phyloP scores from a whole-genome alignment of 1,139 yeast species.

The Komagataea norvegica region DNA sequence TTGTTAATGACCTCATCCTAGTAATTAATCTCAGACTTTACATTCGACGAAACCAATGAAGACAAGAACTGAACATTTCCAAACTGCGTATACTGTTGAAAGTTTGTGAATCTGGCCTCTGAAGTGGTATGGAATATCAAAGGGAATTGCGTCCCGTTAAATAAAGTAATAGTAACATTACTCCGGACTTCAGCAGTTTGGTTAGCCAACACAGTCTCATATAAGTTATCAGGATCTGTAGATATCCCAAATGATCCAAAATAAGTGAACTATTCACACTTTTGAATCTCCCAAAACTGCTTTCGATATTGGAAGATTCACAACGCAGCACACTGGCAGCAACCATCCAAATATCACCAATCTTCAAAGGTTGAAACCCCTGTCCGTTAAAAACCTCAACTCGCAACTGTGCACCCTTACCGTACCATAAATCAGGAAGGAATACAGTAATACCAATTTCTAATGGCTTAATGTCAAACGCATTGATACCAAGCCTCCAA shows the following conservation, averaged over 20 bases:
- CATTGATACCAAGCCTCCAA: slow-evolving; percentile 69
- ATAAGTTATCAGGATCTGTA: slow-evolving; percentile 13
- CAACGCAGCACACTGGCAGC: slow-evolving; percentile 63
- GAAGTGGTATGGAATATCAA: slow-evolving; percentile 13
- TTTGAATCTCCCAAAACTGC: slow-evolving; percentile 38
- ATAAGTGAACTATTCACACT: slow-evolving; percentile 28
- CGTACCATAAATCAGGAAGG: slow-evolving; percentile 56
- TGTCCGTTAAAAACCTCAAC: slow-evolving; percentile 58
- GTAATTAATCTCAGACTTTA: slow-evolving; percentile 10
- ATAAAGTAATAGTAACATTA: slow-evolving; percentile 17
- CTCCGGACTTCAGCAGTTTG: slow-evolving; percentile 11
- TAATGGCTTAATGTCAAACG: slow-evolving; percentile 66
- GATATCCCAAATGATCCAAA: slow-evolving; percentile 8
- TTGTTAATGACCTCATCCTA: slow-evolving; percentile 11
- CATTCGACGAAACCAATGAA: slow-evolving; percentile 15
- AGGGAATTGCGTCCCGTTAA: slow-evolving; percentile 21
- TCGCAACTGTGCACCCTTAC: slow-evolving; percentile 30
- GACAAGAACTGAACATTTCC: slow-evolving; percentile 21
- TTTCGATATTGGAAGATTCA: slow-evolving; percentile 42
- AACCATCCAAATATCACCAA: slow-evolving; percentile 66
- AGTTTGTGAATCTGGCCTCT: slow-evolving; percentile 14
- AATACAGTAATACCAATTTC: slow-evolving; percentile 64
- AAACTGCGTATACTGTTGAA: slow-evolving; percentile 17
- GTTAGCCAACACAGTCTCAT: slow-evolving; percentile 19
- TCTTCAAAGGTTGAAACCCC: slow-evolving; percentile 33